Base-by-base conservation (phyloP, 495 filamentous ascomycete genomes). In the Penicillium samsonianum region DNA sequence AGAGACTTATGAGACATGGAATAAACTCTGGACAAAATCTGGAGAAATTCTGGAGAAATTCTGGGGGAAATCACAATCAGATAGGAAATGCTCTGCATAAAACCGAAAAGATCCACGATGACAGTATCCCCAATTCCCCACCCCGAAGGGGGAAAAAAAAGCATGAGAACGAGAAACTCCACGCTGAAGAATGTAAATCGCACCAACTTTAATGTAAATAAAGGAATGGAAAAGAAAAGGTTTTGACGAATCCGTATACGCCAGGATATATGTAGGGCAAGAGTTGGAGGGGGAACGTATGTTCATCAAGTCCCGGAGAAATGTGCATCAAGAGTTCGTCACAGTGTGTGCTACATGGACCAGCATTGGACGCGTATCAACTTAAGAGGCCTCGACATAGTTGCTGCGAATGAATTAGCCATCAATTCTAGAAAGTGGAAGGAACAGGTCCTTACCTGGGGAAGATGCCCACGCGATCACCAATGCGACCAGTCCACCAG, bases 401-500 rank as follows among this genome's bases (percentile, higher is more conserved):
- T 80, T 80, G 55, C 77, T 80, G 58, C 25, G 23, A 44, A 43
- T 28, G 20, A 6, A 46, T 64, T 53, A 63, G 65, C 42, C 8
- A 20, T 5, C 4, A 37, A 25, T 23, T 22, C 20, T 23, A 12
- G 44, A 57, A 22, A 50, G 12, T 20, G 14, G 8, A 12, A 46
- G 16, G 42, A 43, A 19, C 17, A 7, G 37, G 37, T 43, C n/a
- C 75, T 67, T 73, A 79, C 77, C 73, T 76, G 40, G 85, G 85
- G 66, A 88, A 88, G 41, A 87, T 85, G 50, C 85, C 85, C 25
- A 84, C 83, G 17, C 84, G 75, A 62, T 81, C 80, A 16, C 85
- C 86, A 51, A 89, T 82, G 50, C 80, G 77, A 26, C 86, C 86
- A 31, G 86, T 89, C 77, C 77, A 90, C 92, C 92, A 97, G 84